These are phyloP conservation scores for Colletotrichum filicis DNA, from an alignment of 2,329 filamentous ascomycete genomes.

Conservation along the genomic window DNA sequence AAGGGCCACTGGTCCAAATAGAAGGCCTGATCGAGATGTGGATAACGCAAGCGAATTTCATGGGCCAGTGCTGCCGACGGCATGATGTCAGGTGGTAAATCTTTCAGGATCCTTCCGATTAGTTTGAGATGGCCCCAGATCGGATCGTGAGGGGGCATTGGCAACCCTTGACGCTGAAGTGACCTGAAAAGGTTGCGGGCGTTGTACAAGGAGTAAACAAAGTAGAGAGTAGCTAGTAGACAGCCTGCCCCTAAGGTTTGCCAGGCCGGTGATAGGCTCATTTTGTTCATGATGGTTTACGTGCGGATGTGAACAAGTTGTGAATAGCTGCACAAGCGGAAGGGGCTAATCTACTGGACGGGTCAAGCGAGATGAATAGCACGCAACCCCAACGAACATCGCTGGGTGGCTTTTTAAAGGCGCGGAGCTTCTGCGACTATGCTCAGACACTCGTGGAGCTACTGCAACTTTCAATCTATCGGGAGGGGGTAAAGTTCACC, in stretches of 20 bases:
- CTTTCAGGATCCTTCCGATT: conserved; percentile 9
- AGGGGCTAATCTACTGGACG: no score
- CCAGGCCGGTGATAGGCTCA: background rate
- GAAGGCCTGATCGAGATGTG: conserved; percentile 15
- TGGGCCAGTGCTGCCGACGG: background rate
- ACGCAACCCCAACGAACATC: background rate
- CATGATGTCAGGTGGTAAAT: conserved; percentile 13
- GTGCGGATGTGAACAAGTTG: background rate
- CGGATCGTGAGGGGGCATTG: conserved; percentile 22
- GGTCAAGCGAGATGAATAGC: no score
- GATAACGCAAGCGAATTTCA: background rate
- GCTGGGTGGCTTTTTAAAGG: background rate
- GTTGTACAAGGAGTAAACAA: background rate
- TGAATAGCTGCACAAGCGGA: background rate
- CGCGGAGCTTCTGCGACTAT: background rate
- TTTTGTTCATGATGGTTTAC: background rate
- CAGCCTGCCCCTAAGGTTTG: background rate
- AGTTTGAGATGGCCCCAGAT: conserved; percentile 19
- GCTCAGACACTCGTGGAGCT: background rate
- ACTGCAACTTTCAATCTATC: background rate
- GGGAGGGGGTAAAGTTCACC: background rate
- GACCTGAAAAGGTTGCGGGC: conserved; percentile 16
- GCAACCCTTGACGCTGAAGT: conserved; percentile 3
- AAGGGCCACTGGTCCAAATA: conserved; percentile 25
- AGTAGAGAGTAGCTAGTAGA: background rate